Evolutionary conservation across 768 basidiomycete species (phyloP), one percentile per base, ranked within the genome.

Genomic region (Collybia mongolica): DNA sequence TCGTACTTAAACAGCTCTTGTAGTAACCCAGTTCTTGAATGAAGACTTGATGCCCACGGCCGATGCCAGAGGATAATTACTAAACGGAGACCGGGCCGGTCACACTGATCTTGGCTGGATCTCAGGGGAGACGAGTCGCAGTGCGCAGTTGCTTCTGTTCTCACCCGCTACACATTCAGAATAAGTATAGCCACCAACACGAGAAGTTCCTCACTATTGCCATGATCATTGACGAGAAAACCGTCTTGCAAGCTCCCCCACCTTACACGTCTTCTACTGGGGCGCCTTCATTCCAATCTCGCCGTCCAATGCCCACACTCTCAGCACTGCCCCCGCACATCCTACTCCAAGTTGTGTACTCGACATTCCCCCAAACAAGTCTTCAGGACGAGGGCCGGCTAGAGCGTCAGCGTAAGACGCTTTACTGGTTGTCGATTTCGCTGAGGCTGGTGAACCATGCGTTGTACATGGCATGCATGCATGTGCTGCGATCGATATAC

Each of bases 401-500:
- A 2, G 78, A 81, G 59, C 70, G 73, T 14, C 86, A 86, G 62
- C 72, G 88, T 35, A 81, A 80, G 71, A 83, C 79, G 0, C 73
- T 90, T 8, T 82, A 86, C 46, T 93, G 90, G 90, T 65, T 93
- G 6, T 72, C 77, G 1, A 75, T 74, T 8, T 70, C 71, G 42
- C 74, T 93, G 35, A 72, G 90, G 29, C 72, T 85, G 29, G 88
- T 89, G 38, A 82, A 82, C 59, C 76, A 77, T 5, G 68, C 80
- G 3, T 70, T 90, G 48, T 92, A 89, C 64, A 74, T 84, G n/a
- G 86, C 88, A 11, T 88, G 80, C 66, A 92, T 90, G 89, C 83
- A 91, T 57, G 78, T 92, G 53, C 75, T 93, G 3, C 80, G 91
- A 32, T 86, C 85, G 0, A 81, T 82, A 0, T 91, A 90, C 64